These are phyloP conservation scores for Eucalyptus cladocalyx DNA, from an alignment of 345 rosid genomes.

Conservation along the genomic window DNA sequence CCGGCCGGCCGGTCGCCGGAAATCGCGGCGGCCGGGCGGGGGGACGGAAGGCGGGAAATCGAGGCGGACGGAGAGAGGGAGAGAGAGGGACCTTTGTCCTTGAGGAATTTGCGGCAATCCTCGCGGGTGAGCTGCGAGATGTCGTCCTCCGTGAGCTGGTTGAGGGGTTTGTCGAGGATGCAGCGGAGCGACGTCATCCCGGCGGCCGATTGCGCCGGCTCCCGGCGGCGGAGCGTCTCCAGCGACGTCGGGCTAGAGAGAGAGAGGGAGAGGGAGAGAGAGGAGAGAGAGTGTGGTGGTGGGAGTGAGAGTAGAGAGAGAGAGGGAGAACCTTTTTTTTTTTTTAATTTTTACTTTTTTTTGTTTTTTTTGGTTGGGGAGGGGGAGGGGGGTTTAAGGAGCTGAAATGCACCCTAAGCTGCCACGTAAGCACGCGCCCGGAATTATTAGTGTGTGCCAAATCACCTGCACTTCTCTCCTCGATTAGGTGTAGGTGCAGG, in stretches of 20 bases:
- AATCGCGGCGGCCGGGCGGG: neutral
- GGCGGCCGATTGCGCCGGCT: neutral
- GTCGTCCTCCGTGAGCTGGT: slow-evolving; percentile 85
- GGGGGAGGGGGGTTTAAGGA: neutral
- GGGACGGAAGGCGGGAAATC: neutral
- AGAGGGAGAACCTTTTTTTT: neutral
- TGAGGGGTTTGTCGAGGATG: slow-evolving; percentile 67
- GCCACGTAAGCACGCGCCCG: slow-evolving; percentile 49
- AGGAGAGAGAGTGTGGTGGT: neutral
- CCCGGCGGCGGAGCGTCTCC: neutral
- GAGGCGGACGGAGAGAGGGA: neutral
- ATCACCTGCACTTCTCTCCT: neutral
- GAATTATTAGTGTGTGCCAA: neutral
- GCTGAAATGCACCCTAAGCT: slow-evolving; percentile 48
- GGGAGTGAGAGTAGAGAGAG: neutral
- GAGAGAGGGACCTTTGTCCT: slow-evolving; percentile 47
- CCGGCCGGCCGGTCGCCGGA: neutral
- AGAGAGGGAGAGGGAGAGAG: neutral
- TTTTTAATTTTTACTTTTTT: neutral
- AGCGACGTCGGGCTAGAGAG: neutral
- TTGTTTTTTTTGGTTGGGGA: too few species aligned
- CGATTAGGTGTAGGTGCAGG: neutral
- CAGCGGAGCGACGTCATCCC: slow-evolving; percentile 48
- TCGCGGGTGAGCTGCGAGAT: slow-evolving; percentile 97
- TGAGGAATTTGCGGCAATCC: slow-evolving; percentile 91